A percentile compares a stretch with the other conserved stretches of the same genome.
These are phyloP conservation scores for Wallacemonas sp. DNA, from an alignment of 208 protist species.

Conservation along the genomic window DNA sequence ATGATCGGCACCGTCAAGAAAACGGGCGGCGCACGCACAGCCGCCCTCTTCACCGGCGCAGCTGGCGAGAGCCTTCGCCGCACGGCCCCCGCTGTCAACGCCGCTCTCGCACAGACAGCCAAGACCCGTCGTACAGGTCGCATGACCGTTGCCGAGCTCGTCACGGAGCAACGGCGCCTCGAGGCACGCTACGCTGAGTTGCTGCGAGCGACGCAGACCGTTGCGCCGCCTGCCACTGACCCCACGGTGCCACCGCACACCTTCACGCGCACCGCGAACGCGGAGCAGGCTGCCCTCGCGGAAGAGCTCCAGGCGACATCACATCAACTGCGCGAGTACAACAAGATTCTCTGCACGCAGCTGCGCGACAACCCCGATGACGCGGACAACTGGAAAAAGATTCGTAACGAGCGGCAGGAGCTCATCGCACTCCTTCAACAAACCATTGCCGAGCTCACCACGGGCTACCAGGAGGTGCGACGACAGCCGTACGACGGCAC, in stretches of 20 bases:
- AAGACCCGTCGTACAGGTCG: constrained; percentile 39
- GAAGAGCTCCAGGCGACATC: constrained; percentile 72
- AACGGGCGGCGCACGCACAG: constrained; percentile 16
- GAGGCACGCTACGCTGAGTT: constrained; percentile 86
- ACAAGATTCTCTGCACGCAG: constrained; percentile 78
- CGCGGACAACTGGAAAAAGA: constrained; percentile 90
- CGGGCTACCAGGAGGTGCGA: constrained; percentile 53
- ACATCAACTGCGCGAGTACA: constrained; percentile 69
- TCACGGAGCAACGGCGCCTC: constrained; percentile 71
- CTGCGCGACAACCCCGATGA: constrained; percentile 92
- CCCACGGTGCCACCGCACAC: constrained; percentile 39
- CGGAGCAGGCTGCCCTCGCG: constrained; percentile 37
- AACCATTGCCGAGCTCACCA: constrained; percentile 70
- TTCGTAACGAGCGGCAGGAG: constrained; percentile 80
- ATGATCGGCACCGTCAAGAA: not conserved
- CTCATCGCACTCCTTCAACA: constrained; percentile 68
- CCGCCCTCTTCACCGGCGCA: constrained; percentile 16
- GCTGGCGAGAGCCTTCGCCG: constrained; percentile 13
- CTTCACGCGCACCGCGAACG: constrained; percentile 32
- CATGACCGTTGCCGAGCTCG: constrained; percentile 70
- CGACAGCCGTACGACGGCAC: constrained; percentile 20
- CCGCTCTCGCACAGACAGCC: constrained; percentile 26
- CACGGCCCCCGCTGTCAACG: constrained; percentile 30
- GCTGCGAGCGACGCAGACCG: constrained; percentile 40
- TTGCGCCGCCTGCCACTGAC: constrained; percentile 50